Evolutionary conservation across 1,284 basidiomycete species (phyloP), one percentile per base, ranked within the genome.

Genomic region (Nidula niveotomentosa): DNA sequence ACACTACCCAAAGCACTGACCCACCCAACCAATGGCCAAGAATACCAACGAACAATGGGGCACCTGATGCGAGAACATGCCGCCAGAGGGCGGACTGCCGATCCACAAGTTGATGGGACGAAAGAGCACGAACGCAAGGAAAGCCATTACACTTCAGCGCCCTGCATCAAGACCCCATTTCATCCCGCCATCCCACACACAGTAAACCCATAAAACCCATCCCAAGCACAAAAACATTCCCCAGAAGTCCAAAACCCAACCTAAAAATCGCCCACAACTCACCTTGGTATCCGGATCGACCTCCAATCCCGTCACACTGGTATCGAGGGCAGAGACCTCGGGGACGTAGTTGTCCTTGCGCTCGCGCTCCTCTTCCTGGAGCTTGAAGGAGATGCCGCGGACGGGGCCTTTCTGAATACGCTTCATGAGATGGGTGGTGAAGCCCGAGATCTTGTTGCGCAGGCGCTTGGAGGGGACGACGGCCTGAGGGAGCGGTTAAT

Each of bases 361-460:
- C 81, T 99, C 97, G 65, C 97, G 88, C 83, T 99, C 97, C 80
- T 99, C 97, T 76, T 99, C 97, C 77, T 99, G 97, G 65, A 99
- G 91, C 81, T 98, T 98, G 94, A 99, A 99, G 62, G 96, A 98
- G 77, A 99, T 99, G 70, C 97, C 97, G 68, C 96, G 94, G 62
- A 99, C 97, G 68, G 97, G 97, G n/a, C 96, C 96, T 64, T 90
- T 90, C 78, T 98, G 94, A 71, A 99, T 99, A 71, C 97, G 94
- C 86, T 96, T 98, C 97, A 99, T 99, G 74, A 99, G 84, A 76
- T 99, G 97, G 69, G 96, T 99, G 64, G 97, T 99, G 89, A 98
- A 99, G 55, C 96, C 96, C 35, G 96, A 91, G 69, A 99, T 94
- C 87, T 99, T 99, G 93, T 99, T 99, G 73, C 97, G 90, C 65